Evolutionary conservation across 768 basidiomycete genomes (phyloP).

Genomic region (Filobasidium floriforme): DNA sequence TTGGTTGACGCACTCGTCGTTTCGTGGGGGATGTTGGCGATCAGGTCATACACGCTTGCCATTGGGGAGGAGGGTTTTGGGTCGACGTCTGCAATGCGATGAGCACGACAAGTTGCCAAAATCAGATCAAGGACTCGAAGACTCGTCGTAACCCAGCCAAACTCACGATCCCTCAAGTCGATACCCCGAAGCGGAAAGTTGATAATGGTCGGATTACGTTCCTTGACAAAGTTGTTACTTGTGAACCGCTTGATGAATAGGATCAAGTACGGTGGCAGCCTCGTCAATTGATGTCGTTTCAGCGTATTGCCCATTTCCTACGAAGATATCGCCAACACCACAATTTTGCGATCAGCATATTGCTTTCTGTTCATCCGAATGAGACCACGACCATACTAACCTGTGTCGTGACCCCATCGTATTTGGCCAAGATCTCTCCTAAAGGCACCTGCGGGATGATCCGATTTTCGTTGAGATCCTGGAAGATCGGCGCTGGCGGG

Average conservation of each 20-base stretch:
- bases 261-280: conserved; percentile 83
- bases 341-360: not conserved
- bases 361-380: not conserved
- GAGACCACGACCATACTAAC: not conserved
- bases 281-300: conserved; percentile 80
- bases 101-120: not conserved
- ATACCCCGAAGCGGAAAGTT: conserved; percentile 91
- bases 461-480: conserved; percentile 92
- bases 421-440: conserved; percentile 81
- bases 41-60: conserved; percentile 79
- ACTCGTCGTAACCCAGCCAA: not conserved
- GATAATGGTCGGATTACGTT: conserved; percentile 97
- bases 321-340: not conserved
- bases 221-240: conserved; percentile 91
- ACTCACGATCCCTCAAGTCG: conserved; percentile 84
- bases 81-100: conserved; percentile 64
- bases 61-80: conserved; percentile 51
- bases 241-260: conserved; percentile 94
- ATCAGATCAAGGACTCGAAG: not conserved
- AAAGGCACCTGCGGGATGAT: conserved; percentile 97
- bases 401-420: conserved; percentile 84
- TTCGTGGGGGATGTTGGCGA: conserved; percentile 91
- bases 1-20: conserved; percentile 92
- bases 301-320: conserved; percentile 68
- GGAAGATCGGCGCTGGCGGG: conserved; percentile 94